Base-by-base conservation (phyloP, 495 filamentous ascomycete species). In the Bryoglossum gracile region DNA sequence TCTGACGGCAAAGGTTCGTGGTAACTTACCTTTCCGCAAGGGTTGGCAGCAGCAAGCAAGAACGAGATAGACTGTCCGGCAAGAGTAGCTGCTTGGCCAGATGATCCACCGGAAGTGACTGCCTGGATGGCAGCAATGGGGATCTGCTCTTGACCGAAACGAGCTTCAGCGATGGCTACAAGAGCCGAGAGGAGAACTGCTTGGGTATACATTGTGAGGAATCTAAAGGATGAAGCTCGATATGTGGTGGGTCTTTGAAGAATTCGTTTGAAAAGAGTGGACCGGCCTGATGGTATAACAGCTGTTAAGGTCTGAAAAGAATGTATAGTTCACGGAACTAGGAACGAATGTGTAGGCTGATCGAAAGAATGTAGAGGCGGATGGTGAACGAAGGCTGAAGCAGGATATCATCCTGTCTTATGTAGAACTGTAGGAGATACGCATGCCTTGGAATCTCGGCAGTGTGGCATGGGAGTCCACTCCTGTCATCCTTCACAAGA, bases 121-220 rank as follows among this genome's bases (percentile, higher is more conserved):
- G 46, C 46, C 23, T 43, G 14, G 42, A 59, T 59, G 6, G 56
- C 56, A 19, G 32, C n/a, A 34, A 53, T 56, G 16, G 50, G 54
- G 37, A 49, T 32, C 50, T 60, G 57, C 25, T 60, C 57, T 47
- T 60, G 57, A 9, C 50, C 57, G 24, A 60, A 60, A 22, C 55
- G 51, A 35, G 56, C 56, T 26, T 59, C 51, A 30, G 51, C 33
- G 21, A 50, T 10, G 16, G 52, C 47, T 21, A 43, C 51, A 17
- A 59, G 51, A 28, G 43, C 35, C 2, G 52, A 35, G 46, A 59
- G 14, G 40, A 59, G 52, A 43, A 59, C 17, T 19, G 52, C 34
- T 56, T 48, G 39, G 18, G 56, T 41, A 38, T 46, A 59, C 56
- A 59, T 59, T 30, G 26, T 53, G 43, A 51, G n/a, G 2, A 17